Evolutionary conservation across 345 rosid species (phyloP), one percentile per base, ranked within the genome.

Genomic region (Lepidium didymum): DNA sequence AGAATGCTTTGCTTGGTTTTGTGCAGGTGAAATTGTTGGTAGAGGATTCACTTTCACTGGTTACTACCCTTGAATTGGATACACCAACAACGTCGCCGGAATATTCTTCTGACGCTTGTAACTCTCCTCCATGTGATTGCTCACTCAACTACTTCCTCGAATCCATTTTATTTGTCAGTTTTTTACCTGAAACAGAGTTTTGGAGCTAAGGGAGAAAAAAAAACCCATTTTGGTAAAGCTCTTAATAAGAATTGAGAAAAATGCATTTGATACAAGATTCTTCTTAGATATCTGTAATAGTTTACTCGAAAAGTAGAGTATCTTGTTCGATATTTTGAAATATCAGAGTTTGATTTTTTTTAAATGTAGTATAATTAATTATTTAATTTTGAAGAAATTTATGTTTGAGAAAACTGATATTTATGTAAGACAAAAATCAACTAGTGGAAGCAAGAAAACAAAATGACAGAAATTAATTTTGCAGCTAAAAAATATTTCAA

Each of bases 21-120:
- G 92, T 58, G 81, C 81, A 1, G 92, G 92, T 67, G 88, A 88
- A 78, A 78, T 86, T 38, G 73, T 80, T 3, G 96, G 86, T 23
- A 75, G 90, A 51, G 90, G 88, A 69, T 84, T 86, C 77, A 86
- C 88, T 11, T 38, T 88, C 84, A 73, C 89, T 1, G 88, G 91
- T 27, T 86, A 86, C 81, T 76, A 77, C 23, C 78, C 77, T 63
- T 84, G 70, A 83, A 53, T 41, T 0, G 6, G 3, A 49, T 58
- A 35, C 29, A n/a, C 50, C 47, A 49, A 35, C 27, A 56, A 15
- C 23, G 55, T 56, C 64, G 31, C 40, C 49, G 49, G 57, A 36
- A 56, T 55, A 42, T 31, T 42, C 53, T 67, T 67, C 36, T 34
- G 37, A 56, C 29, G 34, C 23, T 18, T 59, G 41, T 38, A 57